These are phyloP conservation scores for Parietaria judaica DNA, from an alignment of 306 rosid genomes.

Conservation along the genomic window DNA sequence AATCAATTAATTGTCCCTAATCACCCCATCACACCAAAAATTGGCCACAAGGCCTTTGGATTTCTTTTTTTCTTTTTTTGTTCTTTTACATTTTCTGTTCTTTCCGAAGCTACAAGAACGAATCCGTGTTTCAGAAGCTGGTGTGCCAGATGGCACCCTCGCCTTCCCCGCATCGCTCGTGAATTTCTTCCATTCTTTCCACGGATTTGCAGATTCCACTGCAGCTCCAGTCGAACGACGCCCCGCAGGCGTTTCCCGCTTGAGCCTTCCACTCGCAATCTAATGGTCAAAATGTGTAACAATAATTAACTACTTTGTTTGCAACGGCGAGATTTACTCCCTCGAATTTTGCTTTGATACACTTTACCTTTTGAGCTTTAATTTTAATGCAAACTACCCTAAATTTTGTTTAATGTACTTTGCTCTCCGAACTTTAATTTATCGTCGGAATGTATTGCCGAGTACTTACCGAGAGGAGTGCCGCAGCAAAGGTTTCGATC, in stretches of 20 bases:
- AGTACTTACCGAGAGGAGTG: conserved; percentile 37
- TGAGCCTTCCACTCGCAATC: conserved; percentile 61
- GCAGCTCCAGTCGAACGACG: conserved; percentile 61
- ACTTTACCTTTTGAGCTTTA: no score
- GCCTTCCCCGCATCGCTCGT: conserved; percentile 53
- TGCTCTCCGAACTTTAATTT: no score
- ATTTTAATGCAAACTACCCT: no score
- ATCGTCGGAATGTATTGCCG: neutral
- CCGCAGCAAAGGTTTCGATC: conserved; percentile 56
- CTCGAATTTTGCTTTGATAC: no score
- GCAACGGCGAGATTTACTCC: no score
- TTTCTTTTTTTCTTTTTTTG: conserved; percentile 2
- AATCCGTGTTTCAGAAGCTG: conserved; percentile 29
- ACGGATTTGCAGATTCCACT: conserved; percentile 62
- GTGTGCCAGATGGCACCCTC: conserved; percentile 56
- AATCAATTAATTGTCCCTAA: conserved; percentile 30
- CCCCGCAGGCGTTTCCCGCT: conserved; percentile 53
- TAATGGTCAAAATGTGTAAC: neutral
- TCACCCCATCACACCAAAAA: conserved; percentile 23
- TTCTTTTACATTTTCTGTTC: neutral
- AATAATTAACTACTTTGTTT: neutral
- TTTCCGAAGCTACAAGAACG: neutral
- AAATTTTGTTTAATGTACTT: no score
- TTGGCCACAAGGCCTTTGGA: conserved; percentile 28
- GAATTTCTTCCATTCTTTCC: conserved; percentile 58